These are phyloP conservation scores for Mallotus repandus DNA, from an alignment of 441 rosid species.

Conservation along the genomic window DNA sequence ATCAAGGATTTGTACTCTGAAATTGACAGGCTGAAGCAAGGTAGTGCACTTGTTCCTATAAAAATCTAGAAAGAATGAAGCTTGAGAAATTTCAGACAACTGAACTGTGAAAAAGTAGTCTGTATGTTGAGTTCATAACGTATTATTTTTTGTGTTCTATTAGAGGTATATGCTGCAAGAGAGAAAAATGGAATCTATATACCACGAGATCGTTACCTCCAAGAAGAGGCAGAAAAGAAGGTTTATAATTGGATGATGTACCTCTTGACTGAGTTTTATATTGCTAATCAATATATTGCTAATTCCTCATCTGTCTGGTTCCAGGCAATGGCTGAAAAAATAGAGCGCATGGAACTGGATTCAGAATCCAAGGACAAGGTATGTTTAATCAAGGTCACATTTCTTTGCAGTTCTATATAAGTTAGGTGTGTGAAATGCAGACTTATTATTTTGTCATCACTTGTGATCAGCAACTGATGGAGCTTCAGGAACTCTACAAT, in stretches of 20 bases:
- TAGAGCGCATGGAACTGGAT: slow-evolving; percentile 84
- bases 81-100: background rate
- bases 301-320: slow-evolving; percentile 15
- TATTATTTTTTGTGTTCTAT: slow-evolving; percentile 22
- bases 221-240: slow-evolving; percentile 98
- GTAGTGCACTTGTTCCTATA: slow-evolving; percentile 35
- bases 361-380: slow-evolving; percentile 91
- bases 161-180: slow-evolving; percentile 98
- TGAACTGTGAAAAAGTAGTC: background rate
- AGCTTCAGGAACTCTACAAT: slow-evolving; percentile 80
- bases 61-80: slow-evolving; percentile 6
- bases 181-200: slow-evolving; percentile 98
- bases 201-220: slow-evolving; percentile 88
- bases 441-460: slow-evolving; percentile 18
- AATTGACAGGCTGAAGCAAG: slow-evolving; percentile 94
- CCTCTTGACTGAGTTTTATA: slow-evolving; percentile 6
- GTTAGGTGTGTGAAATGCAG: background rate
- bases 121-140: slow-evolving; percentile 1
- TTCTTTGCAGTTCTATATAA: slow-evolving; percentile 10
- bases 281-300: slow-evolving; percentile 12
- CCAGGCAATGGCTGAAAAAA: slow-evolving; percentile 98
- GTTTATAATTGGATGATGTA: slow-evolving; percentile 32
- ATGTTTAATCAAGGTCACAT: slow-evolving; percentile 16
- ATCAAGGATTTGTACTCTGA: slow-evolving; percentile 91
- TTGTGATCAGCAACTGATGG: slow-evolving; percentile 65